These are phyloP conservation scores for Fusarium robinianum DNA, from an alignment of 2,329 filamentous ascomycete genomes.

Conservation along the genomic window DNA sequence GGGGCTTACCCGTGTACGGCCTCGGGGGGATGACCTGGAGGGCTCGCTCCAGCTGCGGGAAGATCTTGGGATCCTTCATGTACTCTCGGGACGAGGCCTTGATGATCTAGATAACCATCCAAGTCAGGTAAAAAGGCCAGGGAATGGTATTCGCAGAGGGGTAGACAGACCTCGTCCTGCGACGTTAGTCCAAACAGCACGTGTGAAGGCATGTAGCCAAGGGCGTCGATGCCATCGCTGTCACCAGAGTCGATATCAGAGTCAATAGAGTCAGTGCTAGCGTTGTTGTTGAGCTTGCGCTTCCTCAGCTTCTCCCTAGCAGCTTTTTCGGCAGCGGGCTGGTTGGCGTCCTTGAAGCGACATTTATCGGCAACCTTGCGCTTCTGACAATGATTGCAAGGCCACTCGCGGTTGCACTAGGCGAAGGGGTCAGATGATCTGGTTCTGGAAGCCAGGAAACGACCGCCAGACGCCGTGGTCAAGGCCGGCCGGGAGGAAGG, in stretches of 20 bases:
- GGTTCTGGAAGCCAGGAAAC: not conserved
- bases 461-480: too few relatives aligned
- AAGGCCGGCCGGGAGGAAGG: not conserved
- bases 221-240: conserved; percentile 39
- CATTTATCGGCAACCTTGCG: conserved; percentile 46
- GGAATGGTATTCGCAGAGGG: not conserved
- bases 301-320: conserved; percentile 30
- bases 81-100: conserved; percentile 29
- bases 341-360: conserved; percentile 37
- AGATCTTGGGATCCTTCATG: conserved; percentile 29
- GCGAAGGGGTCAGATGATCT: conserved; percentile 17
- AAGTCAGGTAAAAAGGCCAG: not conserved
- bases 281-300: conserved; percentile 28
- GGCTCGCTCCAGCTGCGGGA: conserved; percentile 40
- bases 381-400: conserved; percentile 47
- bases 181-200: conserved; percentile 37
- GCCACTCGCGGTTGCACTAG: conserved; percentile 48
- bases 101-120: conserved; percentile 4
- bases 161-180: conserved; percentile 33
- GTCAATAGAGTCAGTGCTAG: conserved; percentile 20
- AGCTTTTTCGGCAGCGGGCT: conserved; percentile 30
- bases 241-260: conserved; percentile 34
- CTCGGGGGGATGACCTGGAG: conserved; percentile 40
- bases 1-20: conserved; percentile 42
- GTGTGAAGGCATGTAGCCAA: conserved; percentile 45